Evolutionary conservation across 2,329 filamentous ascomycete genomes (phyloP).

Genomic region (Botryotinia narcissicola): DNA sequence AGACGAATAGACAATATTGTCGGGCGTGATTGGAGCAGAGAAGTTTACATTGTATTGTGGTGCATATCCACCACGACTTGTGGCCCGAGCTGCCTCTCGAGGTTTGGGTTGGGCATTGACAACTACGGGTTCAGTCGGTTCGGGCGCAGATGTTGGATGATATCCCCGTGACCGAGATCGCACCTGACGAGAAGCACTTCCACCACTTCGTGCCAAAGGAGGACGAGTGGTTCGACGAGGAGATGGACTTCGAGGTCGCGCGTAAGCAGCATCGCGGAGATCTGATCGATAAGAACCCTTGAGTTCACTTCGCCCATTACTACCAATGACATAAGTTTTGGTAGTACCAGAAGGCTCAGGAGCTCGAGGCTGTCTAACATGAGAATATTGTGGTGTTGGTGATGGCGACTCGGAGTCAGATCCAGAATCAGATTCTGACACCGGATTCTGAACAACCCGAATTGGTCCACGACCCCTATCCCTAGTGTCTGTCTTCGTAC

Average conservation of each 20-base stretch:
- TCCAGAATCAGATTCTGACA: constrained; percentile 12
- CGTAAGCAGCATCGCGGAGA: constrained; percentile 25
- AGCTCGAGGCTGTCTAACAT: constrained; percentile 20
- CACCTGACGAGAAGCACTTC: constrained; percentile 19
- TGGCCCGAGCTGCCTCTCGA: constrained; percentile 24
- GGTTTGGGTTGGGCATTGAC: constrained; percentile 25
- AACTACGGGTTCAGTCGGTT: constrained; percentile 24
- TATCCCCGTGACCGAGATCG: constrained; percentile 25
- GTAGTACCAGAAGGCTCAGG: constrained; percentile 30
- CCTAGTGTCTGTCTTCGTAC: constrained; percentile 14
- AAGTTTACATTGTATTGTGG: constrained; percentile 7
- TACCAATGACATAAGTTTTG: constrained; percentile 24
- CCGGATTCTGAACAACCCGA: constrained; percentile 20
- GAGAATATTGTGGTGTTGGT: constrained; percentile 16
- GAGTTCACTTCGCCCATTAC: constrained; percentile 27
- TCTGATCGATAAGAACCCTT: constrained; percentile 27
- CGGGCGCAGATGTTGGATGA: constrained; percentile 23
- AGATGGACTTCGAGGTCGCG: constrained; percentile 31
- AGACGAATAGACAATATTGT: not conserved
- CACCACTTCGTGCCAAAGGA: constrained; percentile 20
- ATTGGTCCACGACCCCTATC: constrained; percentile 30
- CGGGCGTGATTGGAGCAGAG: constrained; percentile 4
- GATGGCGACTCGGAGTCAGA: constrained; percentile 16
- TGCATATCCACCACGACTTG: constrained; percentile 13
- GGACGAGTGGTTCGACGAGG: constrained; percentile 28